Evolutionary conservation across 1,284 basidiomycete species (phyloP), one percentile per base, ranked within the genome.

Genomic region (Austroboletus niveus): DNA sequence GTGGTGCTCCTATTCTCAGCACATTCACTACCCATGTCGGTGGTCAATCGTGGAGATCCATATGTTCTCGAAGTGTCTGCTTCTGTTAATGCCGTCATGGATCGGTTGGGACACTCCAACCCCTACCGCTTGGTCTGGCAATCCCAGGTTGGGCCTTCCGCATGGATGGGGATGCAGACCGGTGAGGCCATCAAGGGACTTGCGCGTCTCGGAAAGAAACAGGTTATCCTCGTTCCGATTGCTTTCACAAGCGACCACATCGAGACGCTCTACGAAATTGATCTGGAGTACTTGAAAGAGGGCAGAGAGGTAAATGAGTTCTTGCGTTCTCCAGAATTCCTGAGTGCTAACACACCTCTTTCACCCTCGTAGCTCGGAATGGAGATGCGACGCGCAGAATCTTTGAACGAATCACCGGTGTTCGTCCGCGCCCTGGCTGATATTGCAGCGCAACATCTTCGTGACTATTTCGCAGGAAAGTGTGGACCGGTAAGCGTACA

Each of bases 201-300:
- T 48, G 92, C 92, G 38, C 86, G 92, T 57, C 77, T 92, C 42
- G 94, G 94, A 17, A 82, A 84, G 69, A 98, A 96, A 73, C 85
- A 84, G 56, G 85, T 86, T n/a, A 80, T 98, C 47, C 78, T 97
- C 32, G 85, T 99, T 2, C 97, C 97, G 1, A 94, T 99, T 57
- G 96, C 97, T 17, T 99, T 99, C 74, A 99, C 97, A 17, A 94
- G 89, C 68, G 97, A 99, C 73, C 97, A 99, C 72, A 98, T 99
- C 66, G 97, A 99, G 76, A 99, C 97, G 24, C 78, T 99, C 43
- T 99, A 90, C 69, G 97, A 99, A 74, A 80, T 99, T 45, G 97
- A 99, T 72, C 72, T 95, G 50, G 97, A 99, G 71, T 95, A 98
- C 63, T 81, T 81, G 55, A 88, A 89, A 72, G 96, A 99, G 71